Conservation (phyloP, 441 rosid species). For the Isatis lusitanica region DNA sequence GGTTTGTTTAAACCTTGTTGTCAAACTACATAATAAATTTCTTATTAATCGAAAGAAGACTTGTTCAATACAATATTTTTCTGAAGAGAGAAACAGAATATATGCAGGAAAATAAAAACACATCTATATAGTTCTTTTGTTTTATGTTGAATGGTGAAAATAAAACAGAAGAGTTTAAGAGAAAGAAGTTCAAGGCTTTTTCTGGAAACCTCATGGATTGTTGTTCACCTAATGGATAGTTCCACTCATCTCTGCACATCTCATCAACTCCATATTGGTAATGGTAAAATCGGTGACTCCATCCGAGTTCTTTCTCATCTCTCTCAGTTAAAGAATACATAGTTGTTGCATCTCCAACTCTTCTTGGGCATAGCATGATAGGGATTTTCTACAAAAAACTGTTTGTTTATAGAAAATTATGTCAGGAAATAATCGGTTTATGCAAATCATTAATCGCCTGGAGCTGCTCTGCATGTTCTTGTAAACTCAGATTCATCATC, state of each 20-base stretch:
- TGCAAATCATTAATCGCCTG: no score
- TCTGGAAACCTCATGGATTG: constrained; percentile 63
- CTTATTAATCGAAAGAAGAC: constrained; percentile 17
- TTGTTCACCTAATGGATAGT: constrained; percentile 64
- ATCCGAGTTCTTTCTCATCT: constrained; percentile 81
- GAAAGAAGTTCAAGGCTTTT: constrained; percentile 38
- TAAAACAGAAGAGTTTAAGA: neutral
- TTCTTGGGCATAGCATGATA: constrained; percentile 71
- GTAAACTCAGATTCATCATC: no score
- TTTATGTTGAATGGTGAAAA: constrained; percentile 8
- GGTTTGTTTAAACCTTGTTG: neutral
- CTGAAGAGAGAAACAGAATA: constrained; percentile 2
- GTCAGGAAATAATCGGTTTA: no score
- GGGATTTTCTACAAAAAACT: constrained; percentile 72
- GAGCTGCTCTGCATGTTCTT: no score
- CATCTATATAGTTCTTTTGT: neutral
- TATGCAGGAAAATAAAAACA: constrained; percentile 2
- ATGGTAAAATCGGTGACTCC: no score
- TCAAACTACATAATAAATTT: neutral
- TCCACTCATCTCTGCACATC: constrained; percentile 78
- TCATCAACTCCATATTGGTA: constrained; percentile 66
- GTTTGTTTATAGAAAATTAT: no score
- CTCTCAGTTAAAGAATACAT: constrained; percentile 77
- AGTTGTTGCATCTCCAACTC: constrained; percentile 89
- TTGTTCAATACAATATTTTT: constrained; percentile 11